Conservation (phyloP, 2,329 filamentous ascomycete genomes). For the Camptophora hylomeconis region DNA sequence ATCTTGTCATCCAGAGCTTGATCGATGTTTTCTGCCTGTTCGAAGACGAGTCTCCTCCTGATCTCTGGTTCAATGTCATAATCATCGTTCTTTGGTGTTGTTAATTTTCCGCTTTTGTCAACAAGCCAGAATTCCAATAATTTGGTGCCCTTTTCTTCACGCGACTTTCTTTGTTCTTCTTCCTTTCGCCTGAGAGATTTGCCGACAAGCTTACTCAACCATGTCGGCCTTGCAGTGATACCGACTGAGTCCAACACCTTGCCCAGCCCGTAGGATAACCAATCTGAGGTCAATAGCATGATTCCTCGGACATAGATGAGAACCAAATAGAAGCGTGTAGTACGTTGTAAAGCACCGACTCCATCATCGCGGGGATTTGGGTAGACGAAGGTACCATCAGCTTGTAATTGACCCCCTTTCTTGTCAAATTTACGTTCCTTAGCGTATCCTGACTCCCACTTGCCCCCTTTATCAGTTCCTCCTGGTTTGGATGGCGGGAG, state of each 20-base stretch:
- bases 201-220: constrained; percentile 37
- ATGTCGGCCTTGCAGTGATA: constrained; percentile 48
- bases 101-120: constrained; percentile 39
- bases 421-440: constrained; percentile 33
- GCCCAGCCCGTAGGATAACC: constrained; percentile 42
- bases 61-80: constrained; percentile 75
- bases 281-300: constrained; percentile 48
- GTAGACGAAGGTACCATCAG: constrained; percentile 21
- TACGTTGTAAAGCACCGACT: constrained; percentile 66
- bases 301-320: constrained; percentile 64
- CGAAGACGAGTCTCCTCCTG: constrained; percentile 43
- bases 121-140: constrained; percentile 41
- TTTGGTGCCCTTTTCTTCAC: constrained; percentile 12
- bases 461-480: constrained; percentile 19
- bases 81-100: constrained; percentile 46
- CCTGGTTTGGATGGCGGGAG: constrained; percentile 20
- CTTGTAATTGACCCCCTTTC: constrained; percentile 15
- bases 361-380: constrained; percentile 39
- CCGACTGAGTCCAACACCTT: constrained; percentile 46
- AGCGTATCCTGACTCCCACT: constrained; percentile 34
- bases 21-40: constrained; percentile 30
- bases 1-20: constrained; percentile 58
- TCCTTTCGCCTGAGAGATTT: constrained; percentile 11
- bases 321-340: constrained; percentile 64
- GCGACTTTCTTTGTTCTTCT: constrained; percentile 5